A percentile compares a stretch with the other conserved stretches of the same genome.
These are phyloP conservation scores for Mycosphaerella sp. DNA, from an alignment of 2,329 filamentous ascomycete genomes.

Conservation along the genomic window DNA sequence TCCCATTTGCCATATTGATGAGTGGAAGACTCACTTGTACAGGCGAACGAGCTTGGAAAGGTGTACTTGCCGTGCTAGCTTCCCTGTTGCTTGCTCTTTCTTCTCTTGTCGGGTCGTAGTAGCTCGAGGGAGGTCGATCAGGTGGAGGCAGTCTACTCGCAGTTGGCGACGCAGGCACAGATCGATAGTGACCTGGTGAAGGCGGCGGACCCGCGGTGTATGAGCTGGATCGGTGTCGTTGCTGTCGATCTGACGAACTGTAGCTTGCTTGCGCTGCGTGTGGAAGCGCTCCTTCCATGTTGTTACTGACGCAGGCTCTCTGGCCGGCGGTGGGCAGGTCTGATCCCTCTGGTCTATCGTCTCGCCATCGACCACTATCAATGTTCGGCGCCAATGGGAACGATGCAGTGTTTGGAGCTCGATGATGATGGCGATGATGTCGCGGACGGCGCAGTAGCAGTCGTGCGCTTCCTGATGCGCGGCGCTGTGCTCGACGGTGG, in stretches of 20 bases:
- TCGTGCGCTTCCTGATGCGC: neutral
- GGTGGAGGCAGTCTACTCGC: slow-evolving; percentile 30
- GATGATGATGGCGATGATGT: neutral
- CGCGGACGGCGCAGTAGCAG: neutral
- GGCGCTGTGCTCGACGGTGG: neutral
- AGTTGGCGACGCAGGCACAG: slow-evolving; percentile 35
- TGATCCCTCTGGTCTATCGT: neutral
- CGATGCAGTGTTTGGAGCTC: neutral
- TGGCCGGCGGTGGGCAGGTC: neutral
- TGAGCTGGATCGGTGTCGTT: slow-evolving; percentile 30
- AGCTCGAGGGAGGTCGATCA: slow-evolving; percentile 38
- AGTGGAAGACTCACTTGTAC: neutral
- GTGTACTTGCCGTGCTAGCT: slow-evolving; percentile 29
- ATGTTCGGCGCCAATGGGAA: slow-evolving; percentile 1
- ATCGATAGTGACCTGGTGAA: slow-evolving; percentile 29
- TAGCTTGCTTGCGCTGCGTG: slow-evolving; percentile 10
- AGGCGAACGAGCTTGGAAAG: slow-evolving; percentile 34
- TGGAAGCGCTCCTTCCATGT: slow-evolving; percentile 15
- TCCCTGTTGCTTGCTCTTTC: slow-evolving; percentile 37
- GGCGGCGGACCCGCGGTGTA: slow-evolving; percentile 24
- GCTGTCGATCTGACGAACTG: slow-evolving; percentile 25
- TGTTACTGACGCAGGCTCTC: slow-evolving; percentile 6
- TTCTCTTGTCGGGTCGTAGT: slow-evolving; percentile 47
- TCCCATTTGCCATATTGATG: neutral
- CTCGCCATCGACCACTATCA: slow-evolving; percentile 12